These are phyloP conservation scores for Kwoniella shivajii DNA, from an alignment of 1,284 basidiomycete species.

Conservation along the genomic window DNA sequence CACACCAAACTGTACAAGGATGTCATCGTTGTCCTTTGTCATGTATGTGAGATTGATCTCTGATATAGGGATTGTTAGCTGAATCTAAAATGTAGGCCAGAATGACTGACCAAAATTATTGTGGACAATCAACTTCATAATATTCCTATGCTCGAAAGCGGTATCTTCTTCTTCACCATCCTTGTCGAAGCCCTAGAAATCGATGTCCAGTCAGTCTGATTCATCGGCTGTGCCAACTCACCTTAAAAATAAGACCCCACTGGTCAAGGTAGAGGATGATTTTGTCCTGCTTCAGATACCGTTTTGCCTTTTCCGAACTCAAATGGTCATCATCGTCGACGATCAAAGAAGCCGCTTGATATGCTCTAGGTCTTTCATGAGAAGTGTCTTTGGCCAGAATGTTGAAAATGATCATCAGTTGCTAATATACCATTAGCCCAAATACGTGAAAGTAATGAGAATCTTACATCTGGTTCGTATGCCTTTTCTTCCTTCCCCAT, in stretches of 20 bases:
- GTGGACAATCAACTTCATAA: neutral
- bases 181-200: neutral
- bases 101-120: no score
- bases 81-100: no score
- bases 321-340: slow-evolving; percentile 14
- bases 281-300: slow-evolving; percentile 4
- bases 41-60: neutral
- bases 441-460: no score
- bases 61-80: neutral
- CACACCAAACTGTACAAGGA: neutral
- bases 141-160: neutral
- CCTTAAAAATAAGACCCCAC: slow-evolving; percentile 8
- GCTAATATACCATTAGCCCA: neutral
- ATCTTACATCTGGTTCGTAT: neutral
- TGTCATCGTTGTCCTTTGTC: neutral
- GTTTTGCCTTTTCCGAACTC: neutral
- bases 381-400: neutral
- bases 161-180: neutral
- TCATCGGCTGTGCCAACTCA: no score
- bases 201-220: no score
- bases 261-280: slow-evolving; percentile 20
- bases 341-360: slow-evolving; percentile 1
- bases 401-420: slow-evolving; percentile 6
- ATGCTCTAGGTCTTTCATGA: slow-evolving; percentile 12
- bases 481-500: neutral